A percentile compares a stretch with the other conserved stretches of the same genome.
Conservation (phyloP, 768 basidiomycete genomes). For the Cystoderma amianthinum region DNA sequence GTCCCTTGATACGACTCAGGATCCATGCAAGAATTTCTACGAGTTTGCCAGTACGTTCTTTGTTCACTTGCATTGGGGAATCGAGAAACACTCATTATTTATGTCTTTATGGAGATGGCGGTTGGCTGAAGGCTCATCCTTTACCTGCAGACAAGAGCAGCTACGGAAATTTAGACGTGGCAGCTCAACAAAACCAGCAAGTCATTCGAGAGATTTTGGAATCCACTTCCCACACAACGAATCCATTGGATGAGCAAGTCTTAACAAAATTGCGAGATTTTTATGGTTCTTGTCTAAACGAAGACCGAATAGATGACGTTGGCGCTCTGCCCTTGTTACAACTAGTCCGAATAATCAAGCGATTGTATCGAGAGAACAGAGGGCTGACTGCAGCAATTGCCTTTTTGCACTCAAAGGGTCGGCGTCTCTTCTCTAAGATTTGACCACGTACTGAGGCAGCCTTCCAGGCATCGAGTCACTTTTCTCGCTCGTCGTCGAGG, state of each 20-base stretch:
- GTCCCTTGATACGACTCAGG: constrained; percentile 73
- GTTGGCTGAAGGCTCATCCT: constrained; percentile 79
- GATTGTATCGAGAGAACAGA: constrained; percentile 21
- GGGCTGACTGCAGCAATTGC: constrained; percentile 80
- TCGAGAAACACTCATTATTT: too few relatives aligned
- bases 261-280: constrained; percentile 62
- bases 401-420: constrained; percentile 83
- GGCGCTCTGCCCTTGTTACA: constrained; percentile 67
- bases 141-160: constrained; percentile 81
- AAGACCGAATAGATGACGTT: constrained; percentile 64
- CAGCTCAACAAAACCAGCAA: constrained; percentile 71
- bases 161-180: constrained; percentile 65
- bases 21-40: constrained; percentile 96
- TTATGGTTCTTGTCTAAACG: constrained; percentile 79
- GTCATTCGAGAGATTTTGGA: constrained; percentile 71
- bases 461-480: constrained; percentile 72
- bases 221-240: constrained; percentile 26
- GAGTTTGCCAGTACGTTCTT: constrained; percentile 76
- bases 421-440: constrained; percentile 8
- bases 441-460: neutral
- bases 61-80: too few relatives aligned
- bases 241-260: constrained; percentile 56
- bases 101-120: too few relatives aligned
- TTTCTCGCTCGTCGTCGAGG: constrained; percentile 78
- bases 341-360: constrained; percentile 51